Conservation (phyloP, 305 asterid genomes). For the Striga hermonthica region DNA sequence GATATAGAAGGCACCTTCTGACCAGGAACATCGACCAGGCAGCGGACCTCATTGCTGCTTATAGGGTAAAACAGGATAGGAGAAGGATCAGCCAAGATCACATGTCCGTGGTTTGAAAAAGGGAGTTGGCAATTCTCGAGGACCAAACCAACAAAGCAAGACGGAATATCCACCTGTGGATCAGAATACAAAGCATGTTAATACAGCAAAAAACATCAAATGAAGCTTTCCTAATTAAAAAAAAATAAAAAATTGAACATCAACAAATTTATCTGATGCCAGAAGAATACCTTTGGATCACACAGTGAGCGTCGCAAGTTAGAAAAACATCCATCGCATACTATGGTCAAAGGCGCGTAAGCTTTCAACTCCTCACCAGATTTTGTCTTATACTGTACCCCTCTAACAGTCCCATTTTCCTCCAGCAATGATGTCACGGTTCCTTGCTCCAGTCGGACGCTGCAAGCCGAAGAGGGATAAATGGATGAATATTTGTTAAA, state of each 20-base stretch:
- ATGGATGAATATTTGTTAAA: not conserved
- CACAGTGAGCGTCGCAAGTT: slow-evolving; percentile 80
- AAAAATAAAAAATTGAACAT: not conserved
- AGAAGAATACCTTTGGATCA: slow-evolving; percentile 56
- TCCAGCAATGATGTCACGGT: slow-evolving; percentile 80
- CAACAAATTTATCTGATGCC: not conserved
- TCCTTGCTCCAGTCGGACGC: slow-evolving; percentile 85
- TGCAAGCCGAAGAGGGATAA: slow-evolving; percentile 30
- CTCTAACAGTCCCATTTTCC: slow-evolving; percentile 68
- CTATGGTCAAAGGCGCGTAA: slow-evolving; percentile 76
- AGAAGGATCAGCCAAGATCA: slow-evolving; percentile 80
- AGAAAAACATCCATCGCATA: slow-evolving; percentile 91
- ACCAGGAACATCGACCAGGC: slow-evolving; percentile 89
- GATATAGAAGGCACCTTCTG: slow-evolving; percentile 77
- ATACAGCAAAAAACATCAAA: not conserved
- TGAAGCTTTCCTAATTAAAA: not conserved
- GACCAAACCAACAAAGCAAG: slow-evolving; percentile 83
- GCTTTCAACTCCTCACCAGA: slow-evolving; percentile 65
- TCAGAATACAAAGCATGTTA: slow-evolving; percentile 10
- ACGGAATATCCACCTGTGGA: slow-evolving; percentile 79
- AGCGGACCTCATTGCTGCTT: slow-evolving; percentile 81
- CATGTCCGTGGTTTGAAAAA: slow-evolving; percentile 77
- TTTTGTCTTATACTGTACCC: slow-evolving; percentile 69
- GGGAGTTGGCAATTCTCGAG: slow-evolving; percentile 80
- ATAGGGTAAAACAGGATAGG: slow-evolving; percentile 87